These are phyloP conservation scores for Sporothrix schenckii DNA, from an alignment of 2,329 filamentous ascomycete species.

Conservation along the genomic window DNA sequence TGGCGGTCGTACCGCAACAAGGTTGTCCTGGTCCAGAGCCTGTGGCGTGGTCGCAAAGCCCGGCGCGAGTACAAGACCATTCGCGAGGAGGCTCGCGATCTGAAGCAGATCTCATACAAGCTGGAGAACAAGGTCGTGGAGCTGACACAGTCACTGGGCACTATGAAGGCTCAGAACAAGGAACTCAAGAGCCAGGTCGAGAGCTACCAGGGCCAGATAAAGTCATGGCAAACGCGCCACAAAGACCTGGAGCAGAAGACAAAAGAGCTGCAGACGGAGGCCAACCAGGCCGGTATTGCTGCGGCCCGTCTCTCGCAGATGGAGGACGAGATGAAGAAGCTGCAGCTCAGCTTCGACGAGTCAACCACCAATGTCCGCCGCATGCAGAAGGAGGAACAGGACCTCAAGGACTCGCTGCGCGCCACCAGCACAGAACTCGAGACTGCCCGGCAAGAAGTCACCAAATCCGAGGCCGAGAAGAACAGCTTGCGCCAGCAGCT, in stretches of 20 bases:
- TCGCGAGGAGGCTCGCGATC: slow-evolving; percentile 92
- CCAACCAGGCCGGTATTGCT: slow-evolving; percentile 95
- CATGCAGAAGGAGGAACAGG: slow-evolving; percentile 90
- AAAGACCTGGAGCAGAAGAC: slow-evolving; percentile 85
- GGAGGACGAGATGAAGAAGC: slow-evolving; percentile 93
- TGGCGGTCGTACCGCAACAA: slow-evolving; percentile 92
- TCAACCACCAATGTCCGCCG: slow-evolving; percentile 88
- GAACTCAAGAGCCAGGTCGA: slow-evolving; percentile 82
- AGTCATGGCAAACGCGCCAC: slow-evolving; percentile 91
- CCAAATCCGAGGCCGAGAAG: slow-evolving; percentile 82
- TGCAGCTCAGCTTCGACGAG: slow-evolving; percentile 87
- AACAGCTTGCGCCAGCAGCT: slow-evolving; percentile 83
- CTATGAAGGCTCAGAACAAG: slow-evolving; percentile 95
- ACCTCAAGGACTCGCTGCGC: slow-evolving; percentile 79
- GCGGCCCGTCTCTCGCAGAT: slow-evolving; percentile 86
- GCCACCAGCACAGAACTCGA: slow-evolving; percentile 80
- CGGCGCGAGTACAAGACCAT: slow-evolving; percentile 84
- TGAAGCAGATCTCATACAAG: slow-evolving; percentile 99
- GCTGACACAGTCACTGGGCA: slow-evolving; percentile 88
- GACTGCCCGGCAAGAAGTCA: slow-evolving; percentile 72
- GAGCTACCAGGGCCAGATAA: slow-evolving; percentile 94
- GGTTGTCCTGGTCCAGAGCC: slow-evolving; percentile 83
- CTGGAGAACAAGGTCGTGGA: slow-evolving; percentile 99
- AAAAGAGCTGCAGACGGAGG: slow-evolving; percentile 93
- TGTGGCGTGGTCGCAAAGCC: slow-evolving; percentile 86